These are phyloP conservation scores for Sicyos baderoa DNA, from an alignment of 306 rosid species.

Conservation along the genomic window DNA sequence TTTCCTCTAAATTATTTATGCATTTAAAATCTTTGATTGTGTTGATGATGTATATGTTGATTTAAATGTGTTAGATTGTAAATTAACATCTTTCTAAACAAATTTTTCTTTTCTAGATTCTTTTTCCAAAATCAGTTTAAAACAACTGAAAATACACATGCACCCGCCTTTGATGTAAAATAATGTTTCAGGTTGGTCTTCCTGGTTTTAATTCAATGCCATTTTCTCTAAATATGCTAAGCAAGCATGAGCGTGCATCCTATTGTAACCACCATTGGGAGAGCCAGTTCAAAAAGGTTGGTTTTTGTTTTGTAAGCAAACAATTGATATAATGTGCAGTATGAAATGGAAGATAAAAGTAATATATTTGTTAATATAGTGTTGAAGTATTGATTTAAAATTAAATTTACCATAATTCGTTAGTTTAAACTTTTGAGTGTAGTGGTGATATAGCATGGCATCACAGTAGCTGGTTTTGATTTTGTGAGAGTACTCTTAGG, in stretches of 20 bases:
- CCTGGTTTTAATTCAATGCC: constrained; percentile 97
- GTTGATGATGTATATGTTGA: background rate
- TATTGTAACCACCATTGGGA: constrained; percentile 97
- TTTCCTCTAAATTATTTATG: background rate
- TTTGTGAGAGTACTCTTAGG: no score
- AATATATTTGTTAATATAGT: background rate
- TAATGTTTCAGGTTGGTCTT: constrained; percentile 69
- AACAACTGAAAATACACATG: background rate
- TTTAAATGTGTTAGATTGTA: background rate
- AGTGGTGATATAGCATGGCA: background rate
- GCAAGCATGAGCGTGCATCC: constrained; percentile 94
- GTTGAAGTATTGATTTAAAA: background rate
- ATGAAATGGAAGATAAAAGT: background rate
- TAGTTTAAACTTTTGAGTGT: background rate
- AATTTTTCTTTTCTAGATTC: background rate
- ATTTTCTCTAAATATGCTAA: constrained; percentile 76
- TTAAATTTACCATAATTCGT: background rate
- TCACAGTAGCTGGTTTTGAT: background rate
- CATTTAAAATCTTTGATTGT: background rate
- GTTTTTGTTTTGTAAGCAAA: constrained; percentile 13
- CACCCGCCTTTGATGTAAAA: background rate
- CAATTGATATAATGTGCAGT: background rate
- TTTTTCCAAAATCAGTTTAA: background rate
- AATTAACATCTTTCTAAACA: background rate
- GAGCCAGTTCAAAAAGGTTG: constrained; percentile 83